These are phyloP conservation scores for Colletotrichum nymphaeae DNA, from an alignment of 2,329 filamentous ascomycete genomes.

Conservation along the genomic window DNA sequence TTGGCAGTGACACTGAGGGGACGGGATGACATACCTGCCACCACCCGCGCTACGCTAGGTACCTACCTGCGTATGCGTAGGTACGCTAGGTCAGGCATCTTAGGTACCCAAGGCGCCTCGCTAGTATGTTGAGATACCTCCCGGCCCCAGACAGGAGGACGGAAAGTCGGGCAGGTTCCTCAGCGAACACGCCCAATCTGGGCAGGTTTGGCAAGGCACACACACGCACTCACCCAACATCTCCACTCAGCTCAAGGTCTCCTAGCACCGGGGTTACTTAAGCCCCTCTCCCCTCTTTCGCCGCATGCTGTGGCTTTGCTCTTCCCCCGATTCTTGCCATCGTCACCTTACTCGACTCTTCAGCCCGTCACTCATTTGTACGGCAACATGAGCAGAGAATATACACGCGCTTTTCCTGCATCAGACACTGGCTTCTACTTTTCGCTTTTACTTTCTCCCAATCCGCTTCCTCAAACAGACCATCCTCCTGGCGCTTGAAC, in stretches of 20 bases:
- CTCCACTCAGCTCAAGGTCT: not conserved
- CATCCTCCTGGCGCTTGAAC: slow-evolving; percentile 29
- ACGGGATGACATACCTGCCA: not conserved
- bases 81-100: too few species aligned
- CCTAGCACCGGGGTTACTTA: slow-evolving; percentile 31
- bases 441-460: slow-evolving; percentile 30
- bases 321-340: slow-evolving; percentile 9
- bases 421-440: slow-evolving; percentile 21
- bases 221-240: not conserved
- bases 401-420: slow-evolving; percentile 23
- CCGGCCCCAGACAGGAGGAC: not conserved
- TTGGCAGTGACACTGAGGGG: not conserved
- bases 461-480: slow-evolving; percentile 18
- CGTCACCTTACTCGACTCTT: slow-evolving; percentile 24
- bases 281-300: slow-evolving; percentile 32
- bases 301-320: not conserved
- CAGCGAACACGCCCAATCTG: slow-evolving; percentile 17
- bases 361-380: slow-evolving; percentile 23
- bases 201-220: not conserved
- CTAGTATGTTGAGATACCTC: not conserved
- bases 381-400: slow-evolving; percentile 37
- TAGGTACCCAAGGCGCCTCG: not conserved
- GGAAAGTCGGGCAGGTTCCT: not conserved
- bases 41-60: not conserved
- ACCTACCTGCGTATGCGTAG: not conserved